phyloP scores from a whole-genome alignment of 257 asterid genomes.

The Jaltomata sinuosa region DNA sequence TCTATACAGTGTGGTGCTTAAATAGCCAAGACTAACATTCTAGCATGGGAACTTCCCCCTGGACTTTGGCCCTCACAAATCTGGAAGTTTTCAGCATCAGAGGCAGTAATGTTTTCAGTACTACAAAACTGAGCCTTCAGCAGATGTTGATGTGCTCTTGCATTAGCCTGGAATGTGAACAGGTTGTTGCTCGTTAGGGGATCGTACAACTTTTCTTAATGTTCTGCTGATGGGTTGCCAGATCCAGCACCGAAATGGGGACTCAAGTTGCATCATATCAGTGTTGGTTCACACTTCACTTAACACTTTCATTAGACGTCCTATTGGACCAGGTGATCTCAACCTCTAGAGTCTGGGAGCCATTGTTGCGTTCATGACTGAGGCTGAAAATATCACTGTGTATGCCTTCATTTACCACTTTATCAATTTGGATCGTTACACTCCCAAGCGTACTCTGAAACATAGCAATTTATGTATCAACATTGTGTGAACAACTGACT shows the following conservation, averaged over 20 bases:
- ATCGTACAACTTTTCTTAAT: not conserved
- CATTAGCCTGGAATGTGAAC: not conserved
- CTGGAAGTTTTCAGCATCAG: not conserved
- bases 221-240: not conserved
- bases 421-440: constrained; percentile 63
- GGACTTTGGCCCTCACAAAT: not conserved
- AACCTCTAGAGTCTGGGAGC: constrained; percentile 55
- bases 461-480: not conserved
- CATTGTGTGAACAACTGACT: not conserved
- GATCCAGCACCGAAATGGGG: not conserved
- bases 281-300: not conserved
- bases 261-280: not conserved
- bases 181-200: not conserved
- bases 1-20: not conserved
- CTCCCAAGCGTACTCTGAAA: constrained; percentile 65
- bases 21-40: not conserved
- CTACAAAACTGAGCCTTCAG: not conserved
- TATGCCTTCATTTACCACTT: constrained; percentile 66
- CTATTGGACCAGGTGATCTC: constrained; percentile 71
- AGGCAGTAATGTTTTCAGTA: not conserved
- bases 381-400: constrained; percentile 51
- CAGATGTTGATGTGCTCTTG: not conserved
- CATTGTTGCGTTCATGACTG: constrained; percentile 35
- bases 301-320: constrained; percentile 20
- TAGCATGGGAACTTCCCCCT: not conserved